phyloP scores from a whole-genome alignment of 768 basidiomycete genomes.

The Myochromella boudieri region DNA sequence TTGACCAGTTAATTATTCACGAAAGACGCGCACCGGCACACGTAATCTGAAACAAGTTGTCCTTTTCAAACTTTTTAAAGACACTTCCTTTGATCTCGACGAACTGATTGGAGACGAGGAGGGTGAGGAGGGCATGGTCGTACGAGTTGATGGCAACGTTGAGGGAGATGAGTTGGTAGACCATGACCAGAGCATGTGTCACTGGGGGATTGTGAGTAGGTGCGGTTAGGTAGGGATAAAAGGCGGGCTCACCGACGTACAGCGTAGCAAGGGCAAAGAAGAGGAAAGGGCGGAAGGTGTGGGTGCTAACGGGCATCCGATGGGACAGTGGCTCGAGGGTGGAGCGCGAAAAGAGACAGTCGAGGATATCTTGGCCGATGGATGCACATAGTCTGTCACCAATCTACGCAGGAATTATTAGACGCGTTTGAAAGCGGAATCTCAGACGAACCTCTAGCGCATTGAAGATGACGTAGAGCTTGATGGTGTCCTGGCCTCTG shows the following conservation, averaged over 20 bases:
- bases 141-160: slow-evolving; percentile 99
- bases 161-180: slow-evolving; percentile 91
- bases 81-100: slow-evolving; percentile 99
- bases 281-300: slow-evolving; percentile 75
- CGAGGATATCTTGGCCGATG: slow-evolving; percentile 96
- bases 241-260: slow-evolving; percentile 69
- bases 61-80: slow-evolving; percentile 99
- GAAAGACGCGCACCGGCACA: slow-evolving; percentile 81
- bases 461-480: slow-evolving; percentile 98
- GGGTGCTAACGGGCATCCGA: slow-evolving; percentile 55
- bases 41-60: slow-evolving; percentile 97
- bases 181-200: slow-evolving; percentile 88
- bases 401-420: slow-evolving; percentile 55
- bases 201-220: slow-evolving; percentile 43
- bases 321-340: slow-evolving; percentile 77
- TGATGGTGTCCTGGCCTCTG: slow-evolving; percentile 97
- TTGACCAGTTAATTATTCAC: too few species aligned
- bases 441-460: slow-evolving; percentile 81
- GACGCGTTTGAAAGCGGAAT: not conserved
- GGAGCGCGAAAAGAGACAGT: slow-evolving; percentile 93
- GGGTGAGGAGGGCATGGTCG: slow-evolving; percentile 90
- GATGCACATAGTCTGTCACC: slow-evolving; percentile 93
- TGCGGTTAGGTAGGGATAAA: not conserved
- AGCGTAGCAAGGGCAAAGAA: slow-evolving; percentile 81
- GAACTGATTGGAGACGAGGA: slow-evolving; percentile 96